Conservation (phyloP, 2,329 filamentous ascomycete species). For the Bipolaris bicolor region DNA sequence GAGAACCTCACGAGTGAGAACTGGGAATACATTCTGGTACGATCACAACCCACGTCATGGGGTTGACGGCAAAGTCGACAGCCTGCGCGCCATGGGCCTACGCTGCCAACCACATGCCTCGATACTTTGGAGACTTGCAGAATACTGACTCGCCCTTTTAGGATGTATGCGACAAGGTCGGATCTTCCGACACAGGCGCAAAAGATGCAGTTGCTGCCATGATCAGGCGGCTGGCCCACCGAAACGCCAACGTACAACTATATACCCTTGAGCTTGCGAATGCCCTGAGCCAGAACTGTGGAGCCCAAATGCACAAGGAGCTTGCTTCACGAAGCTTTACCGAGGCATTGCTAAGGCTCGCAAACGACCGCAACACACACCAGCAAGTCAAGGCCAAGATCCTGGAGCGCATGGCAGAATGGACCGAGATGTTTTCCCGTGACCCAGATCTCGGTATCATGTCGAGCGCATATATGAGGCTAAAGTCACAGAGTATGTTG, state of each 20-base stretch:
- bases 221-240: conserved; percentile 89
- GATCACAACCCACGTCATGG: conserved; percentile 6
- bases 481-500: conserved; percentile 70
- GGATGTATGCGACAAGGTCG: conserved; percentile 67
- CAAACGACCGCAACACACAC: conserved; percentile 93
- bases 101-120: neutral
- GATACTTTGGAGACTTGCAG: neutral
- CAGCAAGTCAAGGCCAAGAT: conserved; percentile 97
- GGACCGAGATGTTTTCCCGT: conserved; percentile 90
- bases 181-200: conserved; percentile 61
- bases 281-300: conserved; percentile 90
- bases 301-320: conserved; percentile 83
- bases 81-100: neutral
- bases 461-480: conserved; percentile 88
- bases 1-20: conserved; percentile 92
- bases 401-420: conserved; percentile 92
- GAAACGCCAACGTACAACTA: conserved; percentile 94
- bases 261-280: conserved; percentile 92
- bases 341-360: conserved; percentile 87
- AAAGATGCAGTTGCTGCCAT: conserved; percentile 88
- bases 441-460: conserved; percentile 96
- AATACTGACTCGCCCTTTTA: conserved; percentile 36
- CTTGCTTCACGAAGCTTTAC: conserved; percentile 91
- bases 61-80: neutral
- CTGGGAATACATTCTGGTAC: conserved; percentile 72